Evolutionary conservation across 306 rosid genomes (phyloP), one percentile per base, ranked within the genome.

Genomic region (Acacia acuminata): DNA sequence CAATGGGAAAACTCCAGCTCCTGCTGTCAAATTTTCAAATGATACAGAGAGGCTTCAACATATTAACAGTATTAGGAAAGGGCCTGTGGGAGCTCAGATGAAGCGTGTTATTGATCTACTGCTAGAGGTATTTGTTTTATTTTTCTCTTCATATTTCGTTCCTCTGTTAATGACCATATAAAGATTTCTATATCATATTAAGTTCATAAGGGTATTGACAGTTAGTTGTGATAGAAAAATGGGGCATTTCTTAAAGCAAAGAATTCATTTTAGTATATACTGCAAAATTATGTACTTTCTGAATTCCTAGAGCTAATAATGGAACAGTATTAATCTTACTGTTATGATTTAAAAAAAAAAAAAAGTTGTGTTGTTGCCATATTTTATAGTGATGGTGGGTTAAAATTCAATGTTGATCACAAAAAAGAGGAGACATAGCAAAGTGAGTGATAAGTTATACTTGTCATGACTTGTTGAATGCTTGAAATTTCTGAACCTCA

Each of bases 11-110:
- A 84, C 89, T 80, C 87, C 89, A 0, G 76, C 84, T 32, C 92
- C 94, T 55, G 88, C 89, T 66, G 87, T 92, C 47, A 96, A 96
- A 80, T 94, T 94, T 80, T 96, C 99, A 0, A 96, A 88, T 71
- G 99, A 96, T 70, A 96, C 98, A 0, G 99, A 92, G 85, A 89
- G 99, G 77, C 98, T 96, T 77, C 99, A 96, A 75, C 96, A 94
- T 34, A 93, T 94, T 11, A 90, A 92, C 64, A 91, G 85, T 83
- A 94, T 96, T 2, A 89, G 97, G 51, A 96, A 91, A 64, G 83
- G 90, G 48, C 94, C 97, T 0, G 98, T 92, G 1, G 98, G 99
- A 83, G 94, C 98, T 77, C 99, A 96, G 86, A 94, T 96, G 86
- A 96, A 91, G 89, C 93, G 96, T 58, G 98, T 96, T 44, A 96